Base-by-base conservation (phyloP, 345 rosid species). In the Carallia brachiata region DNA sequence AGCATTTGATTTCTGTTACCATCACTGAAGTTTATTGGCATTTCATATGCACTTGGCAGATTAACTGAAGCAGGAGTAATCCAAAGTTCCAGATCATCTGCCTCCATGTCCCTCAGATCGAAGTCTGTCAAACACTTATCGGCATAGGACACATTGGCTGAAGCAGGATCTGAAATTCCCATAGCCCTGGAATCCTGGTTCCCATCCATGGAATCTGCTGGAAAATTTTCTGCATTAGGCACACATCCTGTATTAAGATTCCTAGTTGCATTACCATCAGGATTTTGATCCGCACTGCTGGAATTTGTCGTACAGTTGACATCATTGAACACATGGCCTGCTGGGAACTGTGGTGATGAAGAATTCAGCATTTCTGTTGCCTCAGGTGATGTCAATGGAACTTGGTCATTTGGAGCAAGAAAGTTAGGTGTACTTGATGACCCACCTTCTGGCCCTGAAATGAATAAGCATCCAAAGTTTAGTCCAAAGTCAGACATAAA, bases 391-490 rank as follows among this genome's bases (percentile, higher is more conserved):
- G 52, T 23, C 57, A 27, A 52, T 15, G 37, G 50, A 54, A 44
- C 44, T 10, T 37, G 63, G 23, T 67, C 53, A 10, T 4, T 18
- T 32, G 47, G 71, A 28, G 27, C 48, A 39, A 17, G 28, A 50
- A 16, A 4, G 31, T 28, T 32, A 9, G 32, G 15, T 54, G 48
- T 7, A 48, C 19, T 18, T 15, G 50, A 34, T 28, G 66, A 32
- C 27, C 44, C 7, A 71, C 28, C 10, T 10, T 12, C 18, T 18
- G 12, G 52, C 13, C 62, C 67, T 70, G 73, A 39, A 57, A 57
- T 56, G 17, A 52, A 5, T 16, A 17, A n/a, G 23, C 9, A 64
- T 27, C 31, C 2, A 18, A 17, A 4, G 7, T 27, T 37, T 19
- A 36, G 5, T 36, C 7, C 17, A n/a, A 27, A 12, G 58, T 0